Evolutionary conservation across 2,329 filamentous ascomycete species (phyloP).

Genomic region (Microthyrium microscopicum): DNA sequence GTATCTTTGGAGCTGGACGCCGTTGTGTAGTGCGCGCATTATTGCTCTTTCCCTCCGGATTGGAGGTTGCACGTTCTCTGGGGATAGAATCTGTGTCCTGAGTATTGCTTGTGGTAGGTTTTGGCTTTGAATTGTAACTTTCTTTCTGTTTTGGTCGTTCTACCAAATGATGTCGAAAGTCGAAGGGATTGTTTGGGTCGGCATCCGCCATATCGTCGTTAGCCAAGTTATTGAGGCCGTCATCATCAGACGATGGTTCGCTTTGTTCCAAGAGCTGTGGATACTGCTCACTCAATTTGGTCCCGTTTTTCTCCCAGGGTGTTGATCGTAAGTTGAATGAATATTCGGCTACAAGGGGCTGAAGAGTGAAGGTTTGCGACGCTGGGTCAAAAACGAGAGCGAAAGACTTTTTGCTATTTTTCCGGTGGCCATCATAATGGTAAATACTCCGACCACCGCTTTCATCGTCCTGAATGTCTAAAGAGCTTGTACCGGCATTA

Average conservation of each 20-base stretch:
- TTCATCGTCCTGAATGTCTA: conserved; percentile 16
- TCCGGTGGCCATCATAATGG: conserved; percentile 23
- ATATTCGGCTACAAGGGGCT: conserved; percentile 65
- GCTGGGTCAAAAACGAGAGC: conserved; percentile 59
- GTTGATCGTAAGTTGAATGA: conserved; percentile 70
- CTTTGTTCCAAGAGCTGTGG: conserved; percentile 39
- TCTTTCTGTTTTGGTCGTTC: neutral
- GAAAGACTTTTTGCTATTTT: conserved; percentile 18
- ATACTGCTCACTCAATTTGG: conserved; percentile 48
- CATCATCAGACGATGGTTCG: conserved; percentile 10
- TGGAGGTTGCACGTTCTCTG: neutral
- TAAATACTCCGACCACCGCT: conserved; percentile 13
- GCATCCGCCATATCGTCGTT: conserved; percentile 16
- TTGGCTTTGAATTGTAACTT: neutral
- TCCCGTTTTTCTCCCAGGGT: conserved; percentile 46
- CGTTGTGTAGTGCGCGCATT: conserved; percentile 11
- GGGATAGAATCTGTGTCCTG: neutral
- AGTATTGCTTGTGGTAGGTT: neutral
- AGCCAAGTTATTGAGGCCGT: conserved; percentile 14
- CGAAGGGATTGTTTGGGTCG: conserved; percentile 30
- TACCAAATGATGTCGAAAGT: conserved; percentile 30
- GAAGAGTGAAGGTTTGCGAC: conserved; percentile 62
- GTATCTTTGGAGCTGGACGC: conserved; percentile 13
- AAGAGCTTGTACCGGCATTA: conserved; percentile 12
- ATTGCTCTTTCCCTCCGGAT: conserved; percentile 1